Base-by-base conservation (phyloP, 352 stramenopile species). In the Phytophthora brassicae region DNA sequence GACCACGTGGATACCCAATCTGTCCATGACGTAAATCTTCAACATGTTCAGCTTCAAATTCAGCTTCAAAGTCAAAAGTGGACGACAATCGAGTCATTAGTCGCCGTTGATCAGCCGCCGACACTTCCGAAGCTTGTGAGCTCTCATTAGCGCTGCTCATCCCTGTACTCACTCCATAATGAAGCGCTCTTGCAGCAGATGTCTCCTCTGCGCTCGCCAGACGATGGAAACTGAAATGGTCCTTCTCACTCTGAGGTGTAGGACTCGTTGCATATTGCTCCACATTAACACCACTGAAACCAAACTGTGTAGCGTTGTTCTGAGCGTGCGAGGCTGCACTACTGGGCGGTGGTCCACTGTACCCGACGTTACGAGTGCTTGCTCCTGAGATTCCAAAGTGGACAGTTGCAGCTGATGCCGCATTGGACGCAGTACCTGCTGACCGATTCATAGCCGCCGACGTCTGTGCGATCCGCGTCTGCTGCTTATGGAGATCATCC, bases 381-480 rank as follows among this genome's bases (percentile, higher is more conserved):
- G 35, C 52, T 38, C 26, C 39, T n/a, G 43, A 66, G 3, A 50
- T 53, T 26, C 68, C 69, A 49, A 74, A 68, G 42, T 75, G 66
- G 13, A 66, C 53, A n/a, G 66, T 64, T 38, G 53, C 39, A 1
- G 45, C 63, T 38, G 59, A 63, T 7, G 49, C 56, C 22, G 56
- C 66, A 47, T 67, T 74, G 19, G 54, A 57, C 16, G 49, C 64
- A 41, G 50, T 42, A 8, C 67, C 64, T 1, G 56, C 71, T 8
- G 68, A 74, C 17, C 72, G 60, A 38, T 68, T 71, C 59, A 67
- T 74, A 11, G 66, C 60, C 0, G 71, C 68, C 9, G 68, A 66
- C 42, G 64, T 70, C 56, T 79, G 79, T 17, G 79, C 76, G 54
- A 92, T 84, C 20, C 81, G 83, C 20, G 74, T 81, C 59, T 89